Evolutionary conservation across 192 early-diverging fungal species (phyloP).

Genomic region (Chytriomyces sp.): DNA sequence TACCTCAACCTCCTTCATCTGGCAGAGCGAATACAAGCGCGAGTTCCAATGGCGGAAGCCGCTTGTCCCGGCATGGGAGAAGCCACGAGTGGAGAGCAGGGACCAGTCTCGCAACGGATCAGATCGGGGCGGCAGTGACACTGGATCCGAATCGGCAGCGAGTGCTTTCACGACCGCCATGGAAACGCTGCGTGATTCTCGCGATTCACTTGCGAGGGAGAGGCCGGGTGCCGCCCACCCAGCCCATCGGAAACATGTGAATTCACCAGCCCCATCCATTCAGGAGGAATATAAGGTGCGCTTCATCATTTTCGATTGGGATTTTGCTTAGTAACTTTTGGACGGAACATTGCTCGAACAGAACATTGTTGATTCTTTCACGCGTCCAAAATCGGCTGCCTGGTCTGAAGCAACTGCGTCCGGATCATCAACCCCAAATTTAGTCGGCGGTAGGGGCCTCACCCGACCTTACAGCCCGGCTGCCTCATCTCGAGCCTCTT

Average conservation of each 20-base stretch:
- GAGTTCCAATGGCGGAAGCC: constrained; percentile 7
- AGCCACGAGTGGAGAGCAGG: no score
- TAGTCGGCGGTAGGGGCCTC: background rate
- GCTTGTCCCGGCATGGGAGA: no score
- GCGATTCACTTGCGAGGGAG: background rate
- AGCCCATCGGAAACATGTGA: background rate
- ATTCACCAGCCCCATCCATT: constrained; percentile 4
- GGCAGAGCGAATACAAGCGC: constrained; percentile 21
- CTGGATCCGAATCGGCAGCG: background rate
- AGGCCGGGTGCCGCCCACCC: no score
- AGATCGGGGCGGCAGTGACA: background rate
- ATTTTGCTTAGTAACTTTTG: background rate
- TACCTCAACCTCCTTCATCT: background rate
- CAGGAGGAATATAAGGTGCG: constrained; percentile 25
- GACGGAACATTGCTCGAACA: no score
- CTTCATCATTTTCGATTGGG: background rate
- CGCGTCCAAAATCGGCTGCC: background rate
- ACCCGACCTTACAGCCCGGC: constrained; percentile 14
- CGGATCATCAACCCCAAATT: background rate
- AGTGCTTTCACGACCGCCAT: background rate
- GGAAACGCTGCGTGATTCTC: background rate
- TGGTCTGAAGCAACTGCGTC: background rate
- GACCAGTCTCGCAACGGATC: background rate
- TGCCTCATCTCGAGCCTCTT: background rate
- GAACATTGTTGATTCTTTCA: background rate